Evolutionary conservation across 2,329 filamentous ascomycete genomes (phyloP), one percentile per base, ranked within the genome.

Genomic region (Chaetomium olivaceum): DNA sequence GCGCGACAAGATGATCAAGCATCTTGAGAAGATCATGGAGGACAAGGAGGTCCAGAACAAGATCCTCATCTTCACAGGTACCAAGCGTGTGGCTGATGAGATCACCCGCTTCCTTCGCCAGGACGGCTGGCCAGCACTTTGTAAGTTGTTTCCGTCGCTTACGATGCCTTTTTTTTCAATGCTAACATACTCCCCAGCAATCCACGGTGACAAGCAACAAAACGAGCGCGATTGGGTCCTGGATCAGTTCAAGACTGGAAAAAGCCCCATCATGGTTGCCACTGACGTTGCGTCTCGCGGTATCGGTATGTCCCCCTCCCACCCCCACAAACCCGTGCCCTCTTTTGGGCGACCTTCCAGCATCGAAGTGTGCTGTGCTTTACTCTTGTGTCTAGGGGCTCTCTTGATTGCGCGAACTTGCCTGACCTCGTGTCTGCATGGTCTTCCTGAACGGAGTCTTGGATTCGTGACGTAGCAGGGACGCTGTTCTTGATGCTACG

Each of bases 221-320:
- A 97, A 97, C 81, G 95, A 99, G 84, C 93, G 95, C 84, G 95
- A 98, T 80, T 98, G 95, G 93, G 95, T 98, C 75, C 86, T 99
- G 78, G 96, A 98, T 80, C 94, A 98, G 81, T 99, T 99, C 89
- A 99, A 98, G 89, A 92, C 91, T 71, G 93, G 93, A 82, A 97
- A 98, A 86, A 97, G 93, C 83, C 95, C 95, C 78, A 96, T 99
- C 88, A 97, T 99, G 93, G 95, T 99, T 83, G 95, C 95, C 83
- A 99, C 95, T 72, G 95, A 98, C 78, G 95, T 99, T 82, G 95
- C 95, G 83, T 98, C 95, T 78, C 95, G 95, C 93, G 95, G 95
- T 92, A 97, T 99, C 83, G 95, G 95, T 97, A 96, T 96, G 93
- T 94, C 81, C 79, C 79, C 80, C 76, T 76, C 16, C 39, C 39